phyloP scores from a whole-genome alignment of 306 rosid species.

The Quercus berberidifolia region DNA sequence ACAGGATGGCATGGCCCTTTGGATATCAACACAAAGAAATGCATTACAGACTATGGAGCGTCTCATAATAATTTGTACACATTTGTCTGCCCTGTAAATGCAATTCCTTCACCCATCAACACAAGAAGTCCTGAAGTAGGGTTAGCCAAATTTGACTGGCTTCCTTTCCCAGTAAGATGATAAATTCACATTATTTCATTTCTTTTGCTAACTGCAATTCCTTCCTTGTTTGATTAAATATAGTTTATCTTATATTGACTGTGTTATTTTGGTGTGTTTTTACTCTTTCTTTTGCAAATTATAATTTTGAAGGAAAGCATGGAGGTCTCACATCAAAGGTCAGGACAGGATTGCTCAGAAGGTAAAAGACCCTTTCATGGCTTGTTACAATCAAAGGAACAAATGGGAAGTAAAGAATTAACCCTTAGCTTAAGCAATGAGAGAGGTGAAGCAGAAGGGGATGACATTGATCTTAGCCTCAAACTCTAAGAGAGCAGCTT shows the following conservation, averaged over 20 bases:
- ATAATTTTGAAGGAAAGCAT: constrained; percentile 23
- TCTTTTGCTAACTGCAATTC: background rate
- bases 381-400: constrained; percentile 34
- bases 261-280: background rate
- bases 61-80: constrained; percentile 22
- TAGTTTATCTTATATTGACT: background rate
- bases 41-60: constrained; percentile 19
- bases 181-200: background rate
- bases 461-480: constrained; percentile 49
- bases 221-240: background rate
- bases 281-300: background rate
- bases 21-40: constrained; percentile 27
- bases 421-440: constrained; percentile 8
- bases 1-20: constrained; percentile 33
- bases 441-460: constrained; percentile 21
- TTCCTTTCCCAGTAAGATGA: constrained; percentile 34
- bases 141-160: constrained; percentile 18
- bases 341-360: constrained; percentile 25
- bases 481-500: constrained; percentile 33
- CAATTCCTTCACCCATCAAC: constrained; percentile 27
- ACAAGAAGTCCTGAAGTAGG: constrained; percentile 22
- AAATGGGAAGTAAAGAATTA: constrained; percentile 9
- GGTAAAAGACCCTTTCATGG: constrained; percentile 25
- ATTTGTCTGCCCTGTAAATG: constrained; percentile 1
- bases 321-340: constrained; percentile 12